Conservation (phyloP, 495 filamentous ascomycete genomes). For the Tuber brumale region DNA sequence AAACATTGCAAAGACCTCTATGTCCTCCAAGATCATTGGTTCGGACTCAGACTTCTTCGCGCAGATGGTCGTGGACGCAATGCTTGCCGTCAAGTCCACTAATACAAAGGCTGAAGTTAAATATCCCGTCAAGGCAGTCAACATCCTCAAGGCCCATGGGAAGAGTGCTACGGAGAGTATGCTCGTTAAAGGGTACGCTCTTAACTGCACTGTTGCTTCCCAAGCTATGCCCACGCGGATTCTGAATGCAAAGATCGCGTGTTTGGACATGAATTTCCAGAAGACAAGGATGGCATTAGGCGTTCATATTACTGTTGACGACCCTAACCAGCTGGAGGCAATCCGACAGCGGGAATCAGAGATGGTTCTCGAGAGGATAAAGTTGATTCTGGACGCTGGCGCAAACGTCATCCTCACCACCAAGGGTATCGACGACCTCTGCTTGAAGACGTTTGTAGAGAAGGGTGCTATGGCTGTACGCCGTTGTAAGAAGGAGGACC, state of each 20-base stretch:
- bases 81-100: slow-evolving; percentile 85
- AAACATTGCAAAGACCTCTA: slow-evolving; percentile 96
- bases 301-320: slow-evolving; percentile 96
- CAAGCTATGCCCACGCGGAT: slow-evolving; percentile 96
- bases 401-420: slow-evolving; percentile 95
- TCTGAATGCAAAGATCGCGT: slow-evolving; percentile 91
- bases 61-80: slow-evolving; percentile 93
- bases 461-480: slow-evolving; percentile 92
- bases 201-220: slow-evolving; percentile 98
- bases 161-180: slow-evolving; percentile 84
- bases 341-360: slow-evolving; percentile 86
- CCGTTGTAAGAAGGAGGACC: slow-evolving; percentile 97
- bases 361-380: slow-evolving; percentile 88
- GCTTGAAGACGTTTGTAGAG: slow-evolving; percentile 90
- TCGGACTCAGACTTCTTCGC: slow-evolving; percentile 94
- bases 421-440: slow-evolving; percentile 96
- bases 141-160: slow-evolving; percentile 95
- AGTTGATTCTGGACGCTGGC: slow-evolving; percentile 95
- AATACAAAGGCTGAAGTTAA: slow-evolving; percentile 87
- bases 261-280: slow-evolving; percentile 95
- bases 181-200: slow-evolving; percentile 88
- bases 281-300: slow-evolving; percentile 99
- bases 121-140: slow-evolving; percentile 98
- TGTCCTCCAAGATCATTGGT: slow-evolving; percentile 98
- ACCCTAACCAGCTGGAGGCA: slow-evolving; percentile 93